These are phyloP conservation scores for Conticribra weissflogii DNA, from an alignment of 108 stramenopile genomes.

Conservation along the genomic window DNA sequence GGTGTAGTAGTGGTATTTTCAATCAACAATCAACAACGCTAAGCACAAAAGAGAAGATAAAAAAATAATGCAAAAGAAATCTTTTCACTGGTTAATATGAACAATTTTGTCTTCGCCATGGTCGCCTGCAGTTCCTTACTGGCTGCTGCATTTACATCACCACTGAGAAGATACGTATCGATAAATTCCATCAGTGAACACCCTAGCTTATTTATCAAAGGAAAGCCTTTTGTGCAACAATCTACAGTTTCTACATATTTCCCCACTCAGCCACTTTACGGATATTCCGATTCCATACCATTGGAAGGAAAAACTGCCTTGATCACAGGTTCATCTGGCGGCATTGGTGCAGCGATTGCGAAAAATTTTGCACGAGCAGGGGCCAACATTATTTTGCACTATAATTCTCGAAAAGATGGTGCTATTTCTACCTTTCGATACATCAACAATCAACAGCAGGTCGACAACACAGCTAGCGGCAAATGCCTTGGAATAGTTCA, in stretches of 20 bases:
- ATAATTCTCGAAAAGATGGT: constrained; percentile 54
- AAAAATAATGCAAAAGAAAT: too few species aligned
- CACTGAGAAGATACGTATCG: too few species aligned
- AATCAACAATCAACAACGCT: too few species aligned
- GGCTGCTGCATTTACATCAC: too few species aligned
- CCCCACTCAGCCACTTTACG: neutral
- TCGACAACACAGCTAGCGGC: neutral
- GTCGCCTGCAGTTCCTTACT: too few species aligned
- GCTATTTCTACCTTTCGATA: constrained; percentile 31
- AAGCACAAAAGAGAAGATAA: too few species aligned
- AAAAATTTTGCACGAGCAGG: constrained; percentile 46
- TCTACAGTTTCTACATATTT: neutral
- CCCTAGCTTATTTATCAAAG: neutral
- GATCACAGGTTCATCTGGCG: constrained; percentile 65
- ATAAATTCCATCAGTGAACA: too few species aligned
- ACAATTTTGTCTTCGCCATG: too few species aligned
- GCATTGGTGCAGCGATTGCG: constrained; percentile 66
- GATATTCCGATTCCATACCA: neutral
- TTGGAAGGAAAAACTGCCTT: constrained; percentile 50
- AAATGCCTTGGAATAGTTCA: constrained; percentile 58
- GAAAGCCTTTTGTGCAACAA: neutral
- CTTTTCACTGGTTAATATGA: too few species aligned
- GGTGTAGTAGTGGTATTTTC: too few species aligned
- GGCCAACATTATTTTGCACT: constrained; percentile 60
- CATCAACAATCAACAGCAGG: constrained; percentile 30